These are phyloP conservation scores for Lasiodiplodia sp. DNA, from an alignment of 2,329 filamentous ascomycete genomes.

Conservation along the genomic window DNA sequence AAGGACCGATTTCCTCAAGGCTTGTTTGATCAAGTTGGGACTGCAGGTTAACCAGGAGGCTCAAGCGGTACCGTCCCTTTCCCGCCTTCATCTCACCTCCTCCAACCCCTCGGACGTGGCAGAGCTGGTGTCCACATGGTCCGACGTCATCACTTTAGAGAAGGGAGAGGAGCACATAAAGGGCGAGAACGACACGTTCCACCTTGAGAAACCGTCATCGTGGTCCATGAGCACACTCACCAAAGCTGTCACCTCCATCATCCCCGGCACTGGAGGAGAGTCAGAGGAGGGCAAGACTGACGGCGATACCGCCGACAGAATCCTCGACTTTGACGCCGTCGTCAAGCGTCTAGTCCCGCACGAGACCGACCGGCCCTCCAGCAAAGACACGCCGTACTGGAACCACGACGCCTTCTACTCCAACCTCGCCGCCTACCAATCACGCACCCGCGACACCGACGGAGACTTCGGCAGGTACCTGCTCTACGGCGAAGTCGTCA, in stretches of 20 bases:
- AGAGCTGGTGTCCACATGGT: constrained; percentile 70
- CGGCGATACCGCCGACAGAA: constrained; percentile 58
- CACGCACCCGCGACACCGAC: constrained; percentile 62
- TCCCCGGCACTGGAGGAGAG: constrained; percentile 27
- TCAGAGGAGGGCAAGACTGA: constrained; percentile 42
- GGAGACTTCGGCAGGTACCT: constrained; percentile 76
- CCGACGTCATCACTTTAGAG: constrained; percentile 70
- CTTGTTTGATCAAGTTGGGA: constrained; percentile 80
- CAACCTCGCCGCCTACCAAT: constrained; percentile 72
- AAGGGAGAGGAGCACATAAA: constrained; percentile 75
- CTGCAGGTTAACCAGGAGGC: constrained; percentile 77
- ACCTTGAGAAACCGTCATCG: constrained; percentile 67
- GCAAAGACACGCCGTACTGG: constrained; percentile 82
- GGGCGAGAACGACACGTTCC: constrained; percentile 84
- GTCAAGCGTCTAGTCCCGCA: constrained; percentile 79
- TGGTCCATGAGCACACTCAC: constrained; percentile 40
- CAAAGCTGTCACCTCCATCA: constrained; percentile 36
- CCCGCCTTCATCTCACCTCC: constrained; percentile 81
- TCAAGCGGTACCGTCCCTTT: constrained; percentile 77
- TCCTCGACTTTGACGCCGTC: constrained; percentile 76
- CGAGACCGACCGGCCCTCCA: constrained; percentile 69
- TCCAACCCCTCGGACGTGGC: constrained; percentile 68
- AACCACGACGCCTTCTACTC: constrained; percentile 81
- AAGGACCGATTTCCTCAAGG: constrained; percentile 77
- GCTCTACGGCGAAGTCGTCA: constrained; percentile 90